Evolutionary conservation across 169 alveolate species (phyloP).

Genomic region (Plasmodium coatneyi): DNA sequence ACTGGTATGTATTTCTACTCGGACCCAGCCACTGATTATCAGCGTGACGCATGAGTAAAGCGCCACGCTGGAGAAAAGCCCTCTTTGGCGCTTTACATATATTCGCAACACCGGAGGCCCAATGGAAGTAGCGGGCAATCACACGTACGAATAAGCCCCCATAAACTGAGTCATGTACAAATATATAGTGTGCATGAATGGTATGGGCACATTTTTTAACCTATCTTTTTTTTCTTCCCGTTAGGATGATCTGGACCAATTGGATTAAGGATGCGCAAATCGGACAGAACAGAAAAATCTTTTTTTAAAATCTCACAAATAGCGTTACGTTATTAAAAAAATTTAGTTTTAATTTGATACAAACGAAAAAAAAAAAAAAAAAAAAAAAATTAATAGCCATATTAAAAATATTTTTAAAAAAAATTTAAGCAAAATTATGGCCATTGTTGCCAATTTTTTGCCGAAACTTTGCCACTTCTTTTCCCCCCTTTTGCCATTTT

Average conservation of each 20-base stretch:
- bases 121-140: background rate
- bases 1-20: conserved; percentile 27
- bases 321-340: background rate
- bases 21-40: background rate
- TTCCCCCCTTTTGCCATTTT: background rate
- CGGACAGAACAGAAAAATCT: background rate
- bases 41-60: background rate
- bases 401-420: background rate
- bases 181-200: background rate
- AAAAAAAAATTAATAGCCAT: background rate
- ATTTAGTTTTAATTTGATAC: background rate
- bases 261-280: conserved; percentile 10
- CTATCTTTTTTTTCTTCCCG: conserved; percentile 3
- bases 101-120: background rate
- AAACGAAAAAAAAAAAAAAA: background rate
- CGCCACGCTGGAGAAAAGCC: background rate
- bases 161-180: background rate
- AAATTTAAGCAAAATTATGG: background rate
- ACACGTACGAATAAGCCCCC: background rate
- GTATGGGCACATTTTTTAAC: background rate
- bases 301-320: background rate
- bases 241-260: conserved; percentile 65
- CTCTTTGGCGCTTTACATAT: background rate
- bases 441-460: background rate
- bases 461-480: background rate